These are phyloP conservation scores for Ceratopteris richardii DNA, from an alignment of 75 land plant genomes.

Conservation along the genomic window DNA sequence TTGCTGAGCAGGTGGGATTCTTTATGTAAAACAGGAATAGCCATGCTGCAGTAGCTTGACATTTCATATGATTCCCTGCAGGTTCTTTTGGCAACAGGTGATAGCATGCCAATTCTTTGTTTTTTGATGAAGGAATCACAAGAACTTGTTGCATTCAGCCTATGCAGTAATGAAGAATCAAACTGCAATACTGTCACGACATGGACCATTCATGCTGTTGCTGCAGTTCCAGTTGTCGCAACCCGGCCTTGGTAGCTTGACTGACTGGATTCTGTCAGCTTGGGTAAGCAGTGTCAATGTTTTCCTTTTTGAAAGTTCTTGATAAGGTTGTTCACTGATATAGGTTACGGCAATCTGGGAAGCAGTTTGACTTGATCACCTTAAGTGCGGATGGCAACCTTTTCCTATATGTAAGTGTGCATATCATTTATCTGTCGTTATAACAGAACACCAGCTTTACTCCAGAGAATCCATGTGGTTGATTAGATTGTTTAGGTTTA, in stretches of 20 bases:
- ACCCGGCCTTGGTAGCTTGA: slow-evolving; percentile 66
- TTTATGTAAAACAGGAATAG: not conserved
- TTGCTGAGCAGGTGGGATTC: slow-evolving; percentile 56
- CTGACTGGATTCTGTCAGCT: too few relatives aligned
- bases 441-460: too few relatives aligned
- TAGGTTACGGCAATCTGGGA: slow-evolving; percentile 7
- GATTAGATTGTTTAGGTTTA: too few relatives aligned
- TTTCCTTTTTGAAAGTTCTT: not conserved
- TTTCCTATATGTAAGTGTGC: slow-evolving; percentile 67
- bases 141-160: slow-evolving; percentile 50
- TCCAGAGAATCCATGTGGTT: too few relatives aligned
- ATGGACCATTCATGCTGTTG: slow-evolving; percentile 79
- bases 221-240: slow-evolving; percentile 74
- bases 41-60: too few relatives aligned
- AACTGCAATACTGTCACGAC: slow-evolving; percentile 51
- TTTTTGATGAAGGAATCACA: slow-evolving; percentile 62
- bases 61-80: too few relatives aligned
- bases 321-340: not conserved
- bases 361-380: slow-evolving; percentile 50
- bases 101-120: slow-evolving; percentile 59
- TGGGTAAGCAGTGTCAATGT: too few relatives aligned
- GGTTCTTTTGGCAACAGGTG: slow-evolving; percentile 89
- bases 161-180: slow-evolving; percentile 32
- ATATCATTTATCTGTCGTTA: too few relatives aligned
- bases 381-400: slow-evolving; percentile 51